Evolutionary conservation across 2,329 filamentous ascomycete species (phyloP).

Genomic region (Dryadomyces quercivorus): DNA sequence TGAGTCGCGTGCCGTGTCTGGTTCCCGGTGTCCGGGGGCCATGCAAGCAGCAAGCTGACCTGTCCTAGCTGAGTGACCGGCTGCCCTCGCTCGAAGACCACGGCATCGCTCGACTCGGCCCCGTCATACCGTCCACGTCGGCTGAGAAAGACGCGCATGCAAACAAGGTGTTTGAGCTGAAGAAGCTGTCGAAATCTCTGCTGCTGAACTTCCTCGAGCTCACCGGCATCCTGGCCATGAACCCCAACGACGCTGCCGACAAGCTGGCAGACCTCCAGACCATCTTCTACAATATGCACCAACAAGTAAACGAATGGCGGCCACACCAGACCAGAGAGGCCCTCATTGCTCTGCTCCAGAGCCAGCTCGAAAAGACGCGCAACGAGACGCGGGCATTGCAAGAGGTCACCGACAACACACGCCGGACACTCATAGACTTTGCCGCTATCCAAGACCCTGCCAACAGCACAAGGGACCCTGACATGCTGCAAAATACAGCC

Average conservation of each 20-base stretch:
- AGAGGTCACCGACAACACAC: conserved; percentile 59
- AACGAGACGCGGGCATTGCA: conserved; percentile 61
- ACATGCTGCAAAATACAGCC: conserved; percentile 11
- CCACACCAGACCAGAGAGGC: conserved; percentile 87
- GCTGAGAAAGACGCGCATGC: conserved; percentile 35
- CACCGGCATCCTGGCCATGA: conserved; percentile 54
- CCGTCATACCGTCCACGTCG: conserved; percentile 30
- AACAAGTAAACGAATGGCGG: conserved; percentile 86
- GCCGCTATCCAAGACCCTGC: conserved; percentile 32
- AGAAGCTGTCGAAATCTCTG: conserved; percentile 70
- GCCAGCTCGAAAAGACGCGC: conserved; percentile 59
- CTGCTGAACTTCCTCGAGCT: conserved; percentile 85
- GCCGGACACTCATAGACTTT: conserved; percentile 59
- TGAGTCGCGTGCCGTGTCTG: conserved; percentile 13
- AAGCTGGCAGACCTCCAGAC: conserved; percentile 72
- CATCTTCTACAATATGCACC: conserved; percentile 82
- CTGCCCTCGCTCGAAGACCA: conserved; percentile 57
- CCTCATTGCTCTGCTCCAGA: conserved; percentile 77
- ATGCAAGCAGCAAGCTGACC: neutral
- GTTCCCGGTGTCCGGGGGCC: too few species aligned
- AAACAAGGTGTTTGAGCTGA: conserved; percentile 56
- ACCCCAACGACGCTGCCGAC: conserved; percentile 49
- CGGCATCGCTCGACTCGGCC: conserved; percentile 53
- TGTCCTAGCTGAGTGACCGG: conserved; percentile 40
- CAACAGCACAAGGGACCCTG: neutral